Evolutionary conservation across 2,329 filamentous ascomycete genomes (phyloP).

Genomic region (Penicillium sp.): DNA sequence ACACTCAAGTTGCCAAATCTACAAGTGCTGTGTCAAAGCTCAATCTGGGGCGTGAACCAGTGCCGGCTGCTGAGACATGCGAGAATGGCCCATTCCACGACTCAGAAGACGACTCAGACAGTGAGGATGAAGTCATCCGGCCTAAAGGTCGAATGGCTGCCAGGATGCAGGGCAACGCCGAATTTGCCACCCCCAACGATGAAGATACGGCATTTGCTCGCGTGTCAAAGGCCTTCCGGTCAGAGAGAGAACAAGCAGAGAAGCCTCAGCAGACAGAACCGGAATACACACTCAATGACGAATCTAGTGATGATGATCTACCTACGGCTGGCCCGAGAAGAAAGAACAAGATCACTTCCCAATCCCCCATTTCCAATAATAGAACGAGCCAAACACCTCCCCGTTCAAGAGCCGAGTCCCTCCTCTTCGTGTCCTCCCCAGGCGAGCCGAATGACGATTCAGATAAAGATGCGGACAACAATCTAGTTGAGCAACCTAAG

Average conservation of each 20-base stretch:
- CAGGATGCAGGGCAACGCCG: slow-evolving; percentile 53
- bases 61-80: neutral
- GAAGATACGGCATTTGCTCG: slow-evolving; percentile 42
- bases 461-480: slow-evolving; percentile 29
- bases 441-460: slow-evolving; percentile 16
- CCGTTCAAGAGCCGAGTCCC: slow-evolving; percentile 35
- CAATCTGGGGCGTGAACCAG: slow-evolving; percentile 17
- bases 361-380: slow-evolving; percentile 25
- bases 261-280: slow-evolving; percentile 12
- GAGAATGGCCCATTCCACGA: slow-evolving; percentile 17
- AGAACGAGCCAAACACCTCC: slow-evolving; percentile 24
- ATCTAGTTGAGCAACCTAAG: slow-evolving; percentile 26
- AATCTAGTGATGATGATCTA: slow-evolving; percentile 31
- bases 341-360: slow-evolving; percentile 31
- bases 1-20: slow-evolving; percentile 34
- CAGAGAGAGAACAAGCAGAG: slow-evolving; percentile 17
- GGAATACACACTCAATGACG: slow-evolving; percentile 5
- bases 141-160: slow-evolving; percentile 66
- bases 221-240: slow-evolving; percentile 34
- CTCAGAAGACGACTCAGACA: slow-evolving; percentile 39
- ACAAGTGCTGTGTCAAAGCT: slow-evolving; percentile 15
- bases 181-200: slow-evolving; percentile 10
- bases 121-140: slow-evolving; percentile 51
- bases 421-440: slow-evolving; percentile 47
- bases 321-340: slow-evolving; percentile 31